Evolutionary conservation across 2,329 filamentous ascomycete species (phyloP), one percentile per base, ranked within the genome.

Genomic region (Cylindrodendrum hubeiense): DNA sequence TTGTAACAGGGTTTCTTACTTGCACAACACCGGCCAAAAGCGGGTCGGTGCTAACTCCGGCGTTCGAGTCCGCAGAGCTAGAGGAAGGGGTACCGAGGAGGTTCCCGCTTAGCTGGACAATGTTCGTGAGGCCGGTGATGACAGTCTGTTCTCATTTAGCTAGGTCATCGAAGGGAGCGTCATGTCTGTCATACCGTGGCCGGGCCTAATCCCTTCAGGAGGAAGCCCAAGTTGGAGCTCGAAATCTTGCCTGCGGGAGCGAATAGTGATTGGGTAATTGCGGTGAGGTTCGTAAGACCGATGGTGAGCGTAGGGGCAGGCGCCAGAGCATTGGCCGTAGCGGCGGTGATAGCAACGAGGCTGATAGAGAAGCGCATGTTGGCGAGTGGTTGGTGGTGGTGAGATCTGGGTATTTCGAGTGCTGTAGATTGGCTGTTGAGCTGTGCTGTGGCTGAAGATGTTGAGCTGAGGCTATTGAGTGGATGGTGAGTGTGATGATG

Each of bases 311-410:
- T 13, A 13, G 5, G 4, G 19, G 56, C 56, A 9, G 34, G 28
- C 24, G 33, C 26, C 13, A 52, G n/a, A 13, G 47, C 37, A 22
- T 43, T 60, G 26, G 47, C 56, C 47, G 24, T 34, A 28, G 47
- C 37, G 37, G 47, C 56, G 10, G 13, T 21, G 47, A 60, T n/a
- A 13, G 56, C 24, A 44, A 52, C 10, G 15, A 60, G 13, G 34
- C 37, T 47, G 26, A 46, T n/a, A 9, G 56, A 52, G 34, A 60
- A 60, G 15, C 46, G 46, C 56, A 60, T 60, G 8, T 26, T 46
- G 19, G 34, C 26, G 30, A 30, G n/a, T 57, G 10, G 19, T 34
- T 17, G 10, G 19, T 33, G 28, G 28, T 50, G 12, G n/a, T n/a
- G n/a, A n/a, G 26, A 21, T 33, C 5, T 24, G 9, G 28, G 12